Evolutionary conservation across 192 early-diverging fungal species (phyloP).

Genomic region (Lunasporangiospora selenospora): DNA sequence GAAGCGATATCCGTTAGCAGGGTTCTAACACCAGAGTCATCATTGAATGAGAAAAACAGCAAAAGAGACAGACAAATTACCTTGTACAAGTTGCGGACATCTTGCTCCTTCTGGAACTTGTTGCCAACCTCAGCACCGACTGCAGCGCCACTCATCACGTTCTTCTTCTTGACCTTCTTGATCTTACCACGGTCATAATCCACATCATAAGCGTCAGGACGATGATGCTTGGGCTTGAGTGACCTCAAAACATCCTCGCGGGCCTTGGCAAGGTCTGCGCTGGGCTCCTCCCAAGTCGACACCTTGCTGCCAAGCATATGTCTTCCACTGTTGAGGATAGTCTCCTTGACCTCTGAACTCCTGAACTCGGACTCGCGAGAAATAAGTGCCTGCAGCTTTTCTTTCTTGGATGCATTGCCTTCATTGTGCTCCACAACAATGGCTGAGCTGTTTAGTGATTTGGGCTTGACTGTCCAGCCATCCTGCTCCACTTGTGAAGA

Average conservation of each 20-base stretch:
- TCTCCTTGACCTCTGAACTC: constrained; percentile 53
- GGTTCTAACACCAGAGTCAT: background rate
- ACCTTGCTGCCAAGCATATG: constrained; percentile 42
- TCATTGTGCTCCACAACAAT: constrained; percentile 57
- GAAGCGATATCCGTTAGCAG: background rate
- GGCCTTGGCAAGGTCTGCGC: constrained; percentile 20
- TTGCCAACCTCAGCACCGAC: constrained; percentile 49
- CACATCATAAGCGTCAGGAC: constrained; percentile 62
- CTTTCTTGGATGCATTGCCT: constrained; percentile 47
- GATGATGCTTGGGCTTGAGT: constrained; percentile 60
- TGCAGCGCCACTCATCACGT: constrained; percentile 12
- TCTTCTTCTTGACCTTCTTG: constrained; percentile 76
- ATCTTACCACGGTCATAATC: constrained; percentile 78
- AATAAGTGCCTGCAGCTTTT: constrained; percentile 52
- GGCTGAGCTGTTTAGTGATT: constrained; percentile 51
- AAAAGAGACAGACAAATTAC: constrained; percentile 8
- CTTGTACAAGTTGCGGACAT: constrained; percentile 48
- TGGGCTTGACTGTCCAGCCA: constrained; percentile 50
- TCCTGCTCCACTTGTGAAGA: constrained; percentile 45
- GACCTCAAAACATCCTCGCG: constrained; percentile 50
- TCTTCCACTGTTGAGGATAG: constrained; percentile 52
- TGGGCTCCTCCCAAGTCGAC: constrained; percentile 46
- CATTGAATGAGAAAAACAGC: background rate
- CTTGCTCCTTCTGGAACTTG: constrained; percentile 53
- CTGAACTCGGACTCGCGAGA: constrained; percentile 61